Conservation (phyloP, 306 rosid genomes). For the apple (Malus domestica) region ASM211411v1 NC_041797.1:11840501-11841000, state of each 20-base stretch:
- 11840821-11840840: slow-evolving; percentile 63
- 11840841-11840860: slow-evolving; percentile 82
- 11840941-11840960: not conserved
- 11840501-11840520: slow-evolving; percentile 40
- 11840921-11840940: slow-evolving; percentile 40
- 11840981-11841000: not conserved
- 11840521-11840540: slow-evolving; percentile 4
- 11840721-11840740: not conserved
- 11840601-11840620: slow-evolving; percentile 75
- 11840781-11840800: slow-evolving; percentile 69
- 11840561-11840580: slow-evolving; percentile 23
- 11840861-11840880: slow-evolving; percentile 86
- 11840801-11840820: slow-evolving; percentile 64
- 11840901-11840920: slow-evolving; percentile 51
- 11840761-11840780: slow-evolving; percentile 98
- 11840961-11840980: not conserved
- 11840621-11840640: slow-evolving; percentile 47
- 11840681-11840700: slow-evolving; percentile 15
- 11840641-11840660: slow-evolving; percentile 98
- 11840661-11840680: slow-evolving; percentile 90
- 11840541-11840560: slow-evolving; percentile 19
- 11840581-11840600: slow-evolving; percentile 67
- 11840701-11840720: not conserved
- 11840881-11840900: slow-evolving; percentile 46
- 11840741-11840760: slow-evolving; percentile 46